phyloP scores from a whole-genome alignment of 495 filamentous ascomycete species.

The Neurospora tetraspora region DNA sequence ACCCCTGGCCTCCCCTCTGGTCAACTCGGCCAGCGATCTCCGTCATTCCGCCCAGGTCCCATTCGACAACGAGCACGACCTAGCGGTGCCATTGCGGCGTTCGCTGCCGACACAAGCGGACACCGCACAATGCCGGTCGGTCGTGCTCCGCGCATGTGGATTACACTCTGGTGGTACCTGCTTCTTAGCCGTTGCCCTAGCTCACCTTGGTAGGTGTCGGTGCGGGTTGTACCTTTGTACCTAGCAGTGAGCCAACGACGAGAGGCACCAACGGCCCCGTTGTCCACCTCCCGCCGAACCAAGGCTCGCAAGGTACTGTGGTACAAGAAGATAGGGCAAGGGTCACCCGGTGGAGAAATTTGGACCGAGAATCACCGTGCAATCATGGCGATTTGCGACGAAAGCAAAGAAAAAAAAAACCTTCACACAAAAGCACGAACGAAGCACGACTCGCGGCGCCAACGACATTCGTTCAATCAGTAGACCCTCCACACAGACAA shows the following conservation, averaged over 20 bases:
- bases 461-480: not conserved
- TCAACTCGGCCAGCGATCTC: not conserved
- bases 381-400: not conserved
- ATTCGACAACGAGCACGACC: not conserved
- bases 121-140: not conserved
- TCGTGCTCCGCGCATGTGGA: not conserved
- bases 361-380: not conserved
- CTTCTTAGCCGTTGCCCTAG: not conserved
- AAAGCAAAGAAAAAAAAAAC: not conserved
- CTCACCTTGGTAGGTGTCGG: not conserved
- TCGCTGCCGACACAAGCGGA: not conserved
- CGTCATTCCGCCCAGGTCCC: not conserved
- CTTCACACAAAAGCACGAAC: not conserved
- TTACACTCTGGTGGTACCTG: not conserved
- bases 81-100: not conserved
- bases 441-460: conserved; percentile 6
- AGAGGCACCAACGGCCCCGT: not conserved
- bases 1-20: not conserved
- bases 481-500: not conserved
- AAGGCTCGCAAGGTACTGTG: not conserved
- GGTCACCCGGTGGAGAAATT: not conserved
- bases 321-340: not conserved
- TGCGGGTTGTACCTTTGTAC: not conserved
- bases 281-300: not conserved
- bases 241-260: not conserved